Base-by-base conservation (phyloP, 2,329 filamentous ascomycete species). In the Fusarium ramigenum region DNA sequence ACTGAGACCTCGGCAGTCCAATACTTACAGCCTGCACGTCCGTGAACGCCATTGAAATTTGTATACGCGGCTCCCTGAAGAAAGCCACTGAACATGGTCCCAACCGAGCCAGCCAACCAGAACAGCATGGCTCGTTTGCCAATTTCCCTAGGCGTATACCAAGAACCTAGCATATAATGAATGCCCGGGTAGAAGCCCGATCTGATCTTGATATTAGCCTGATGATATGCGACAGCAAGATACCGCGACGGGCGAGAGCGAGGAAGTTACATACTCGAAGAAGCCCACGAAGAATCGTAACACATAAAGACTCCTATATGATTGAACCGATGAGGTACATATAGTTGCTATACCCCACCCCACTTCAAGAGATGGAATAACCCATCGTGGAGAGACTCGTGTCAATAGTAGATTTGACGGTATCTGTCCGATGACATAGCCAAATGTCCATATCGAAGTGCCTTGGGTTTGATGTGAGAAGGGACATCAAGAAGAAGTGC, bases 111-210 rank as follows among this genome's bases (percentile, higher is more conserved):
- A 21, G 72, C 74, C 9, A 77, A 37, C 69, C 69, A 76, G 36
- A 76, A 76, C 6, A 77, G 25, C 61, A 43, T 75, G 60, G 49
- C 61, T 39, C 15, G 69, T 64, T 75, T 75, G 8, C 72, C 72
- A 5, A 77, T 75, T n/a, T 77, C 74, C 7, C 70, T 50, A 1
- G 72, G 69, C 0, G 72, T 77, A 21, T 76, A 76, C 75, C 75
- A 76, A 0, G 74, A 76, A 14, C 74, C 75, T 0, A 76, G 52
- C 60, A 77, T 65, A 32, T 76, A 76, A 30, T 73, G 72, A 15
- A 76, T 75, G 2, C n/a, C 82, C 9, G 82, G 88, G 82, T 86
- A 88, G 2, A 87, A 81, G 0, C 85, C 85, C 0, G 85, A 82
- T 69, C 88, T 88, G 5, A 64, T 84, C 85, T 0, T 81, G 75